Percentiles rank a stretch among this genome's conserved stretches.
These are phyloP conservation scores for Diaporthe ilicicola DNA, from an alignment of 2,329 filamentous ascomycete genomes.

Conservation along the genomic window DNA sequence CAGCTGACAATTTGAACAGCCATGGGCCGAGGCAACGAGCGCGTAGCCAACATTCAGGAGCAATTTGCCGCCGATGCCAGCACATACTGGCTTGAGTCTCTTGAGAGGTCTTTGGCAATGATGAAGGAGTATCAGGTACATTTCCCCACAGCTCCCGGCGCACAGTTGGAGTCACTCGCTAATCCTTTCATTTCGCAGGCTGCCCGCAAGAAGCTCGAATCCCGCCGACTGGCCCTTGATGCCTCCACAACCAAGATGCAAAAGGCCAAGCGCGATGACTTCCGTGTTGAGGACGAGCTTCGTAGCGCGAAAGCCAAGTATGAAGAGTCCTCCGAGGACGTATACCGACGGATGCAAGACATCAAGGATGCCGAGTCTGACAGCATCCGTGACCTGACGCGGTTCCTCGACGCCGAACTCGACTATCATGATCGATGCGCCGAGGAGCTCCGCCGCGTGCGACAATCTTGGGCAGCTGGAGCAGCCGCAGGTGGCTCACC, in stretches of 20 bases:
- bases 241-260: conserved; percentile 89
- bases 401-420: conserved; percentile 88
- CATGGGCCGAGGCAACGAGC: conserved; percentile 87
- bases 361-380: conserved; percentile 93
- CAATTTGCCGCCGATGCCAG: conserved; percentile 81
- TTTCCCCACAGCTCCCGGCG: conserved; percentile 4
- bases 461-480: conserved; percentile 52
- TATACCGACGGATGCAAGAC: conserved; percentile 91
- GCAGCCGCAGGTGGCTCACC: conserved; percentile 33
- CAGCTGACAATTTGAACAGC: conserved; percentile 50
- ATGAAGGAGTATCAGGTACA: conserved; percentile 97
- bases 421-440: conserved; percentile 91
- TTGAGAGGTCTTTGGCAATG: conserved; percentile 88
- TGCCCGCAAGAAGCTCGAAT: conserved; percentile 94
- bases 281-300: conserved; percentile 90
- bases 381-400: conserved; percentile 78
- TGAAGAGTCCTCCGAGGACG: conserved; percentile 93
- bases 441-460: conserved; percentile 75
- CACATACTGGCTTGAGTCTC: conserved; percentile 86
- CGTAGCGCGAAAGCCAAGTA: conserved; percentile 93
- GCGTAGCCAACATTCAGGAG: conserved; percentile 86
- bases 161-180: conserved; percentile 24
- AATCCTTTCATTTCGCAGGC: conserved; percentile 53
- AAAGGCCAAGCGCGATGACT: conserved; percentile 93
- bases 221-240: conserved; percentile 87